phyloP scores from a whole-genome alignment of 306 rosid species.

The Begonia fuchsioides region DNA sequence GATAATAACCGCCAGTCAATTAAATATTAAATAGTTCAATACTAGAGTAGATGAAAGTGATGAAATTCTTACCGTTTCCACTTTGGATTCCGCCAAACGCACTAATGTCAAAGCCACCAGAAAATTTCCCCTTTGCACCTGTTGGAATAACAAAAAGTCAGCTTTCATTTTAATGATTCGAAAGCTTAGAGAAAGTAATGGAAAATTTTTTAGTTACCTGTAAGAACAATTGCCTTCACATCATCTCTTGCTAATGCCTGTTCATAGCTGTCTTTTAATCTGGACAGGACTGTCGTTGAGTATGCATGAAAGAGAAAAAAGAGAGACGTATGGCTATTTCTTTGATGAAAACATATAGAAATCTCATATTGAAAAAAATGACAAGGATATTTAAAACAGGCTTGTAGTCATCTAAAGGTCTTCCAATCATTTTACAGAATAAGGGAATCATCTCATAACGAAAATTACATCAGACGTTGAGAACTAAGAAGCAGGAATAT shows the following conservation, averaged over 20 bases:
- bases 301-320: neutral
- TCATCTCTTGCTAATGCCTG: constrained; percentile 66
- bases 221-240: constrained; percentile 79
- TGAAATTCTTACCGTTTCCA: constrained; percentile 30
- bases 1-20: constrained; percentile 10
- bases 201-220: constrained; percentile 32
- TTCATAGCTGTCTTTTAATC: constrained; percentile 61
- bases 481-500: too few species aligned
- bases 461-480: too few species aligned
- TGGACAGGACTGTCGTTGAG: constrained; percentile 29
- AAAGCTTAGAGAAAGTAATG: constrained; percentile 11
- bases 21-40: neutral
- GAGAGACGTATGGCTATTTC: neutral
- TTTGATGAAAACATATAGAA: neutral
- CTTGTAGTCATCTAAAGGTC: too few species aligned
- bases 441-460: too few species aligned
- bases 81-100: constrained; percentile 57
- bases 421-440: too few species aligned
- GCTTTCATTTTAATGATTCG: constrained; percentile 7
- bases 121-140: constrained; percentile 86
- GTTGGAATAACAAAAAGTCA: constrained; percentile 6
- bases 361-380: neutral
- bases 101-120: constrained; percentile 85
- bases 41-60: neutral
- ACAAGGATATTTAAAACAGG: neutral